phyloP scores from a whole-genome alignment of 805 yeast species.

The Huiozyma naganishii region DNA sequence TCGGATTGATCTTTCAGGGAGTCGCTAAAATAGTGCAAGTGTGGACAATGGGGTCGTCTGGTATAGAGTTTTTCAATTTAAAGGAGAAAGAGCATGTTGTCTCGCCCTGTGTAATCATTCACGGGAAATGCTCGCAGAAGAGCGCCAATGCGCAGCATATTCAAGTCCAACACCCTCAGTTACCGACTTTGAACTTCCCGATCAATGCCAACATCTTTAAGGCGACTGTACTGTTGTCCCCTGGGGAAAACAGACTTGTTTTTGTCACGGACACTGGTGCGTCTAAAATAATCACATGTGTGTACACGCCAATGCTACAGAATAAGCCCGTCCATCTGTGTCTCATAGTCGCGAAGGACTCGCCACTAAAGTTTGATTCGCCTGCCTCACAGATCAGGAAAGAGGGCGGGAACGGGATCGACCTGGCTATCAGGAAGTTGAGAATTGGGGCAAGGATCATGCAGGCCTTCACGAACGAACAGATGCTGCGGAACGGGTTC shows the following conservation, averaged over 20 bases:
- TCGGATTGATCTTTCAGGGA: not conserved
- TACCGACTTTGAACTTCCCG: constrained; percentile 63
- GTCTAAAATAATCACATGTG: constrained; percentile 26
- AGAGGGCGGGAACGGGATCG: constrained; percentile 53
- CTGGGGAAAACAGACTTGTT: constrained; percentile 51
- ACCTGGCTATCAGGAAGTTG: constrained; percentile 61
- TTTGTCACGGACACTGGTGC: constrained; percentile 39
- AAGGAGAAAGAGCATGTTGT: constrained; percentile 29
- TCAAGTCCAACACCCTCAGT: constrained; percentile 31
- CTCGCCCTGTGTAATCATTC: constrained; percentile 40
- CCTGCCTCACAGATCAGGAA: constrained; percentile 36
- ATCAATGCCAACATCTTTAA: constrained; percentile 64
- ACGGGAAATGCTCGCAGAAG: constrained; percentile 32
- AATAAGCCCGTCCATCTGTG: constrained; percentile 79
- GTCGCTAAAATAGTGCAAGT: not conserved
- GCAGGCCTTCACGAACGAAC: constrained; percentile 89
- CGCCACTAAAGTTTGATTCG: constrained; percentile 59
- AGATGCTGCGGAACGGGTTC: constrained; percentile 67
- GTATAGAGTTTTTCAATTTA: constrained; percentile 27
- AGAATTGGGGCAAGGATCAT: constrained; percentile 76
- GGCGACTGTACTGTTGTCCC: constrained; percentile 57
- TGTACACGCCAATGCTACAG: constrained; percentile 45
- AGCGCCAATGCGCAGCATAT: constrained; percentile 28
- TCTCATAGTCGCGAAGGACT: constrained; percentile 64
- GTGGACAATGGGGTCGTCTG: constrained; percentile 1